phyloP scores from a whole-genome alignment of 352 stramenopile genomes.

The Globisporangium viniferum region DNA sequence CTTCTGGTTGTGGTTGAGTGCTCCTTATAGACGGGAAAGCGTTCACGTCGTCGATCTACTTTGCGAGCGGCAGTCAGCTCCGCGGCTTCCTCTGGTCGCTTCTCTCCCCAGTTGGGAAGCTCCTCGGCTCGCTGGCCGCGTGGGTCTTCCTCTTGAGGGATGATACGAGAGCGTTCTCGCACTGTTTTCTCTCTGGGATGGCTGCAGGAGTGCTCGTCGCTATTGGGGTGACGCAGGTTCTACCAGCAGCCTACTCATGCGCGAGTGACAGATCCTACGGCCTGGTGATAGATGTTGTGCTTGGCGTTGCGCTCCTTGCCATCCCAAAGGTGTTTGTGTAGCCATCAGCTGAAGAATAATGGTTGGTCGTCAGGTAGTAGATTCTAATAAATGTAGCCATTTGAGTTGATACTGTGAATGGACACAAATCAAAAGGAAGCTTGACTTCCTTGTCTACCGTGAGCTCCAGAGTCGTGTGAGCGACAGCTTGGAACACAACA shows the following conservation, averaged over 20 bases:
- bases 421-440: neutral
- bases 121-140: neutral
- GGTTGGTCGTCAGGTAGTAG: neutral
- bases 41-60: constrained; percentile 3
- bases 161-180: neutral
- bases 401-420: neutral
- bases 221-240: neutral
- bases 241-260: neutral
- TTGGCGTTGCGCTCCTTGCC: neutral
- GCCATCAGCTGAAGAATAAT: neutral
- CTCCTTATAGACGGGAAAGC: neutral
- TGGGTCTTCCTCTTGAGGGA: neutral
- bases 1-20: neutral
- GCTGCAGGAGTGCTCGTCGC: neutral
- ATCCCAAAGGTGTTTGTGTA: constrained; percentile 2
- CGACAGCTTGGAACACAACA: neutral
- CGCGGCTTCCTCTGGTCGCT: neutral
- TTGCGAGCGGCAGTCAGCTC: neutral
- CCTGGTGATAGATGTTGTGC: neutral
- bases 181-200: neutral
- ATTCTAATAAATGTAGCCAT: neutral
- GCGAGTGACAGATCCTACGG: neutral
- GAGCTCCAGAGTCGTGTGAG: neutral
- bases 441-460: neutral
- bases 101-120: neutral